Base-by-base conservation (phyloP, 192 early-diverging fungal species). In the Coemansia sp. region DNA sequence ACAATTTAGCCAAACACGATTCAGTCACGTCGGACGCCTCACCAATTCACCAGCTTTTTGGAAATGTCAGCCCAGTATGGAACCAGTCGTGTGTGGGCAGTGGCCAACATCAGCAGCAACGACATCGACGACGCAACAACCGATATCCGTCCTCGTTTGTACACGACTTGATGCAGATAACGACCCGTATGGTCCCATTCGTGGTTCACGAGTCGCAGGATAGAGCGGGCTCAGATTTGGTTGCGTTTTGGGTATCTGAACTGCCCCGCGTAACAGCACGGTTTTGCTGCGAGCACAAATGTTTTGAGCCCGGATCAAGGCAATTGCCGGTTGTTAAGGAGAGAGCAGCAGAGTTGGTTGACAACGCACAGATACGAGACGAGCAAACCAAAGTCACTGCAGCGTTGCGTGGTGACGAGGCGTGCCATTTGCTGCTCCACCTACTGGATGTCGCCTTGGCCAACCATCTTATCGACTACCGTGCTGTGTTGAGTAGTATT, bases 21-120 rank as follows among this genome's bases (percentile, higher is more conserved):
- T 57, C 56, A 59, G 59, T 21, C 21, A 23, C 55, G 39, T 31
- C 26, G 19, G 7, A 50, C 11, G 45, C 52, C 27, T 54, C 60
- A 4, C 60, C 50, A 39, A 52, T 65, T 16, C 25, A 53, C 11
- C 49, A 62, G 10, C 37, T 71, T 10, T 71, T 71, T 56, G 29
- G 58, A n/a, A 64, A 27, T 25, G 62, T 58, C 17, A 53, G 5
- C 1, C 75, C 68, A 3, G 39, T 71, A 61, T 77, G 75, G 75
- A 68, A 51, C 26, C 48, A 49, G 48, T 49, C 48, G 48, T 49
- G 48, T 17, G 16, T 3, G 48, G 19, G 48, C 48, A 17, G 6
- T 49, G 48, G 8, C 16, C 53, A 55, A 55, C 23, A 26, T 9
- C 53, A 55, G 53, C 53, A 26, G 27, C 11, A n/a, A 5, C 41